Conservation (phyloP, 192 early-diverging fungal species). For the Allomyces arbusculus region DNA sequence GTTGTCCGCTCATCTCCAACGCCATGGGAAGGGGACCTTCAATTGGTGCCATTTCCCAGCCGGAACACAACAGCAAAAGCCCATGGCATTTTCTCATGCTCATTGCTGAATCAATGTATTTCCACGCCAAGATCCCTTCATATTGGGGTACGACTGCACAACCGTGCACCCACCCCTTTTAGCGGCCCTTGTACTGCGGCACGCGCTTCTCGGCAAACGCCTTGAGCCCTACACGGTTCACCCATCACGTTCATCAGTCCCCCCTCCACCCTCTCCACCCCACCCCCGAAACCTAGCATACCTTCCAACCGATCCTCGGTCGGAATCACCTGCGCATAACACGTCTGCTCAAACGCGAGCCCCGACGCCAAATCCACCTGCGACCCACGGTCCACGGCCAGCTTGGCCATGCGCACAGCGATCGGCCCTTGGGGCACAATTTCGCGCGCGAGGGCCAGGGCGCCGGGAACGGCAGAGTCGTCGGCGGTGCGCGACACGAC, state of each 20-base stretch:
- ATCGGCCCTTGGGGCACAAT: conserved; percentile 70
- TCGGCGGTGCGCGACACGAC: conserved; percentile 59
- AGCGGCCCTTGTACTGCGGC: conserved; percentile 57
- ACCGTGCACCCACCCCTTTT: conserved; percentile 9
- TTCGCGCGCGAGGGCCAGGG: conserved; percentile 51
- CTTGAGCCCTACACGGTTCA: conserved; percentile 13
- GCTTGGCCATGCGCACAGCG: conserved; percentile 76
- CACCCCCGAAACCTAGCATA: conserved; percentile 23
- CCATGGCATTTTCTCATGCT: no score
- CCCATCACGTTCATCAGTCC: conserved; percentile 11
- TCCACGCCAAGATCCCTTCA: no score
- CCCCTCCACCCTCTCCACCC: conserved; percentile 6
- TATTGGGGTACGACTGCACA: no score
- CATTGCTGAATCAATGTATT: no score
- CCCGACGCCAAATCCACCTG: conserved; percentile 66
- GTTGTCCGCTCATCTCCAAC: no score
- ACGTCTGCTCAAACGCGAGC: conserved; percentile 77
- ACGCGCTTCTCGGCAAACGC: conserved; percentile 68
- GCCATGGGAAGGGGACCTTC: no score
- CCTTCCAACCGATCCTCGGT: conserved; percentile 88
- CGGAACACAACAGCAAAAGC: no score
- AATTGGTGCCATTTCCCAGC: no score
- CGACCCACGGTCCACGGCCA: conserved; percentile 61
- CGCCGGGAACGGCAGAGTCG: conserved; percentile 3
- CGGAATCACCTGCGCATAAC: conserved; percentile 85